phyloP scores from a whole-genome alignment of 331 rosid genomes.

The Dryas integrifolia region DNA sequence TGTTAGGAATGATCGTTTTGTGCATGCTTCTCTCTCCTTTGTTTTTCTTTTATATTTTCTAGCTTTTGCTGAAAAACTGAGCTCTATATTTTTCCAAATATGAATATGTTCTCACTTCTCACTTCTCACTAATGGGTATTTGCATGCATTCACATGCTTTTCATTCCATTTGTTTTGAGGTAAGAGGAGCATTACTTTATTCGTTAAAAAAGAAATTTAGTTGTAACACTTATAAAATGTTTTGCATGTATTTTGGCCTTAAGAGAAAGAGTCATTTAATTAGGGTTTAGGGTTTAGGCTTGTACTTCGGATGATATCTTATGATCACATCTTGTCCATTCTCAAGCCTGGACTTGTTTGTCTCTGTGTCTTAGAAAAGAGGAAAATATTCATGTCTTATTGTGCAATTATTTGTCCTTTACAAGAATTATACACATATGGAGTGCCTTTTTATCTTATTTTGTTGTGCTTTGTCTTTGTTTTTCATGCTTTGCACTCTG shows the following conservation, averaged over 20 bases:
- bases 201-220: background rate
- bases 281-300: background rate
- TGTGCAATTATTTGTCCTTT: background rate
- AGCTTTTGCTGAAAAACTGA: background rate
- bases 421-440: background rate
- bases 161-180: conserved; percentile 3
- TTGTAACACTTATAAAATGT: background rate
- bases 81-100: background rate
- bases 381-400: background rate
- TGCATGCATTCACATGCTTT: background rate
- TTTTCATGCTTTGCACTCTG: background rate
- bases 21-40: conserved; percentile 8
- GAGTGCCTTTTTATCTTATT: background rate
- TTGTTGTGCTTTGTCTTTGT: background rate
- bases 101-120: conserved; percentile 2
- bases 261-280: background rate
- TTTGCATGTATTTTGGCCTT: background rate
- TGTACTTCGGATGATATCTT: background rate
- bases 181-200: background rate
- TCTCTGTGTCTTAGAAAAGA: background rate
- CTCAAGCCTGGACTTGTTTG: background rate
- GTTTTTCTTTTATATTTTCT: conserved; percentile 1
- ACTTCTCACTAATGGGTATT: background rate
- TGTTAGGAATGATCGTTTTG: conserved; percentile 14
- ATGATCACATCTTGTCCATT: background rate